A percentile compares a stretch with the other conserved stretches of the same genome.
Evolutionary conservation across 352 stramenopile species (phyloP).

Genomic region (Phytophthora boehmeriae): DNA sequence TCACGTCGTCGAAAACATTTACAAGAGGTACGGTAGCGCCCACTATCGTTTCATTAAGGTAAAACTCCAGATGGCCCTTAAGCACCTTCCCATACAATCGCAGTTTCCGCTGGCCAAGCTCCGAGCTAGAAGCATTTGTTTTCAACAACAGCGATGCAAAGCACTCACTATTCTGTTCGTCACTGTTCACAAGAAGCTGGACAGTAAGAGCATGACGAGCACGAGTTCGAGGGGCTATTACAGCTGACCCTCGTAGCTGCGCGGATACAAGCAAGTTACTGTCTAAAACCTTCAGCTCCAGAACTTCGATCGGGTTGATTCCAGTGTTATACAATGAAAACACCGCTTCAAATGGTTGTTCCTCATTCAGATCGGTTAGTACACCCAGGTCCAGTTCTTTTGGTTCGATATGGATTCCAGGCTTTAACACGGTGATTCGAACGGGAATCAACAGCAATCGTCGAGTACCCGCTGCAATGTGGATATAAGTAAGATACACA

Average conservation of each 20-base stretch:
- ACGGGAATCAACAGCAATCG: slow-evolving; percentile 42
- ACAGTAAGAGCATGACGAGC: slow-evolving; percentile 42
- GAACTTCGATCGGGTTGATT: slow-evolving; percentile 41
- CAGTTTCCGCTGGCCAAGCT: slow-evolving; percentile 28
- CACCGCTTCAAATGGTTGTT: slow-evolving; percentile 30
- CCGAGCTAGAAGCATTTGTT: slow-evolving; percentile 43
- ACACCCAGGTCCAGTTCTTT: slow-evolving; percentile 41
- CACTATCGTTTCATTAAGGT: slow-evolving; percentile 39
- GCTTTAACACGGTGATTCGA: slow-evolving; percentile 40
- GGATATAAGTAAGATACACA: slow-evolving; percentile 45
- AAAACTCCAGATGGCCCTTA: slow-evolving; percentile 35
- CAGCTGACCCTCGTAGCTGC: slow-evolving; percentile 30
- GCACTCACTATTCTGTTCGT: slow-evolving; percentile 11
- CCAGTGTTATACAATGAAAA: slow-evolving; percentile 53
- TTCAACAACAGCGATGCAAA: slow-evolving; percentile 38
- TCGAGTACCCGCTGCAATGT: slow-evolving; percentile 25
- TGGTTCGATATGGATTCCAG: slow-evolving; percentile 45
- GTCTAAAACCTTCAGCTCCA: slow-evolving; percentile 36
- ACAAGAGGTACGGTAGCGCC: slow-evolving; percentile 32
- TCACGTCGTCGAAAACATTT: slow-evolving; percentile 21
- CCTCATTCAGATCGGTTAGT: slow-evolving; percentile 30
- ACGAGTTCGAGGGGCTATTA: slow-evolving; percentile 44
- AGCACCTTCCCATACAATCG: slow-evolving; percentile 34
- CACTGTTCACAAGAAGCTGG: slow-evolving; percentile 26
- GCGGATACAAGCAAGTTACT: slow-evolving; percentile 38